A percentile compares a stretch with the other conserved stretches of the same genome.
phyloP scores from a whole-genome alignment of 2,329 filamentous ascomycete genomes.

The Trichoderma atrobrunneum region DNA sequence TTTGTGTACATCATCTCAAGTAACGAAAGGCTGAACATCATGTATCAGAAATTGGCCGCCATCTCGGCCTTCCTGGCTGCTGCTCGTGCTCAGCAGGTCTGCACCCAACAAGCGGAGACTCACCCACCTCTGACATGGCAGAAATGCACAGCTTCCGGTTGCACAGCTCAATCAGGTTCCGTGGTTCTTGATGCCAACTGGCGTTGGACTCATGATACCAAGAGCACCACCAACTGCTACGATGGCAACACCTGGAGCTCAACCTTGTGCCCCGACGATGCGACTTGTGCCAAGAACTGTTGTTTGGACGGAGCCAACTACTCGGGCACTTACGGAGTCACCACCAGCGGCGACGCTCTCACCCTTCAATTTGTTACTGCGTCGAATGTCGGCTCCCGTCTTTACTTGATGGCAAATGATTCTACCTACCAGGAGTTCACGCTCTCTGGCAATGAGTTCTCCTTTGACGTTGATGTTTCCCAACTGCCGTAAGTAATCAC shows the following conservation, averaged over 20 bases:
- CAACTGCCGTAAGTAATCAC: constrained; percentile 2
- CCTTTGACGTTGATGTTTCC: constrained; percentile 70
- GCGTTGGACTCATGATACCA: constrained; percentile 55
- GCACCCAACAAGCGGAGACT: constrained; percentile 45
- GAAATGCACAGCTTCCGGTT: constrained; percentile 51
- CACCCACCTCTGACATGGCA: constrained; percentile 55
- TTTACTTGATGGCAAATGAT: constrained; percentile 63
- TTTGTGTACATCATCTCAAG: neutral
- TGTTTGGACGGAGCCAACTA: constrained; percentile 55
- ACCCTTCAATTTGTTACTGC: constrained; percentile 58
- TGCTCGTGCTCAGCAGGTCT: constrained; percentile 48
- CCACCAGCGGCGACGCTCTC: constrained; percentile 49
- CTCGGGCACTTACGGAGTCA: constrained; percentile 51
- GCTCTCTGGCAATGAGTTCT: constrained; percentile 66
- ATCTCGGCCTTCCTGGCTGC: constrained; percentile 27
- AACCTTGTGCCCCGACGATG: constrained; percentile 39
- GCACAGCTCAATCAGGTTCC: constrained; percentile 47
- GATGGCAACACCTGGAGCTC: constrained; percentile 50
- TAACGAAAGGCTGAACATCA: neutral
- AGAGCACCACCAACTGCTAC: constrained; percentile 55
- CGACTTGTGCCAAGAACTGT: constrained; percentile 47
- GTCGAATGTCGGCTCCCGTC: constrained; percentile 53
- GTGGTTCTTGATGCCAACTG: constrained; percentile 60
- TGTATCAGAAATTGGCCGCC: constrained; percentile 15
- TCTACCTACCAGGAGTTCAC: constrained; percentile 64